Evolutionary conservation across 331 rosid genomes (phyloP).

Genomic region (Quercus lobata): DNA sequence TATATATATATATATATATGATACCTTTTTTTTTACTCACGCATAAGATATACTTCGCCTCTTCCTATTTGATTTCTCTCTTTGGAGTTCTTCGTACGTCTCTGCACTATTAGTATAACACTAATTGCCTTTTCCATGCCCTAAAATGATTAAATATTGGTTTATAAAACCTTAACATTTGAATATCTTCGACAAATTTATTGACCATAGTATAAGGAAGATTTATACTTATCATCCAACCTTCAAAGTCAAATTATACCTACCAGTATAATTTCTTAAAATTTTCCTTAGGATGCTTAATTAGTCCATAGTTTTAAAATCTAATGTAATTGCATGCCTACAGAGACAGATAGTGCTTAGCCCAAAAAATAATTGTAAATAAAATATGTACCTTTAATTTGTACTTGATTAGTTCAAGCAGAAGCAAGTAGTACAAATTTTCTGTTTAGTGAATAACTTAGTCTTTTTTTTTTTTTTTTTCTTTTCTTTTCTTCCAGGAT

Average conservation of each 20-base stretch:
- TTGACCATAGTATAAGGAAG: neutral
- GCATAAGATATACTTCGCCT: neutral
- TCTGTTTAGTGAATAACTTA: neutral
- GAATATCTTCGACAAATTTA: neutral
- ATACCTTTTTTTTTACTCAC: too few species aligned
- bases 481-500: too few species aligned
- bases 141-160: neutral
- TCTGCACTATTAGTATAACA: neutral
- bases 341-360: neutral
- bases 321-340: neutral
- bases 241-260: neutral
- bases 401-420: neutral
- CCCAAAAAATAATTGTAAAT: neutral
- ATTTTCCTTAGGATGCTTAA: neutral
- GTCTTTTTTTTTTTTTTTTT: neutral
- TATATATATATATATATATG: too few species aligned
- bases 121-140: neutral
- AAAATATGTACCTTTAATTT: neutral
- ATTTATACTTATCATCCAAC: too few species aligned
- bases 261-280: neutral
- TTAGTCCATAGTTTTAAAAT: neutral
- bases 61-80: neutral
- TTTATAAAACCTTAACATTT: neutral
- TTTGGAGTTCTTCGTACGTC: neutral
- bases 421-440: neutral